These are phyloP conservation scores for Biscutella laevigata DNA, from an alignment of 441 rosid species.

Conservation along the genomic window DNA sequence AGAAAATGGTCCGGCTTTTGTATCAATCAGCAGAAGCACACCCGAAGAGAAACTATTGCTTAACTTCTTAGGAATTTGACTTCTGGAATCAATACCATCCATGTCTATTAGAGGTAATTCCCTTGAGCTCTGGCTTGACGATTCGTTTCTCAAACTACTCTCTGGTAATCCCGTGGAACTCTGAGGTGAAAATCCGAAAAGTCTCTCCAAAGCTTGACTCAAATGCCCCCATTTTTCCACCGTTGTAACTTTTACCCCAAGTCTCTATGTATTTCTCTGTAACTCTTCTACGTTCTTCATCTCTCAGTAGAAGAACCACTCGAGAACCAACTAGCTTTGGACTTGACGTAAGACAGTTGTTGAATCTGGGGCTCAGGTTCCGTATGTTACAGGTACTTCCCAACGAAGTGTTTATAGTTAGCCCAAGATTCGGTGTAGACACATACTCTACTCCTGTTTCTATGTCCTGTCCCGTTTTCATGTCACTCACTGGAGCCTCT, in stretches of 20 bases:
- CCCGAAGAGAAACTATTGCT: constrained; percentile 22
- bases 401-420: constrained; percentile 20
- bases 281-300: constrained; percentile 37
- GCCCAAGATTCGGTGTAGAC: constrained; percentile 3
- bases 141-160: constrained; percentile 13
- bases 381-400: constrained; percentile 18
- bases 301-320: constrained; percentile 49
- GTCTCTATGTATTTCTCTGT: constrained; percentile 41
- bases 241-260: constrained; percentile 41
- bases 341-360: constrained; percentile 28
- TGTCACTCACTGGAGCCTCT: constrained; percentile 11
- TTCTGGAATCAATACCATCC: constrained; percentile 18
- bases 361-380: constrained; percentile 32
- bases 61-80: constrained; percentile 12
- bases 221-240: constrained; percentile 39
- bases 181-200: constrained; percentile 27
- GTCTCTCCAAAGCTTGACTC: constrained; percentile 24
- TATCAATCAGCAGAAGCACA: constrained; percentile 55
- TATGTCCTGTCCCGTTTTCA: constrained; percentile 12
- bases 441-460: constrained; percentile 24
- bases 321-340: constrained; percentile 44
- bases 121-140: constrained; percentile 25
- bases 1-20: constrained; percentile 36
- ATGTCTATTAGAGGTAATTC: constrained; percentile 33
- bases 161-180: constrained; percentile 28